Percentiles rank a stretch among this genome's conserved stretches.
phyloP scores from a whole-genome alignment of 179 eudicot species.

The Drosera spatulata region DNA sequence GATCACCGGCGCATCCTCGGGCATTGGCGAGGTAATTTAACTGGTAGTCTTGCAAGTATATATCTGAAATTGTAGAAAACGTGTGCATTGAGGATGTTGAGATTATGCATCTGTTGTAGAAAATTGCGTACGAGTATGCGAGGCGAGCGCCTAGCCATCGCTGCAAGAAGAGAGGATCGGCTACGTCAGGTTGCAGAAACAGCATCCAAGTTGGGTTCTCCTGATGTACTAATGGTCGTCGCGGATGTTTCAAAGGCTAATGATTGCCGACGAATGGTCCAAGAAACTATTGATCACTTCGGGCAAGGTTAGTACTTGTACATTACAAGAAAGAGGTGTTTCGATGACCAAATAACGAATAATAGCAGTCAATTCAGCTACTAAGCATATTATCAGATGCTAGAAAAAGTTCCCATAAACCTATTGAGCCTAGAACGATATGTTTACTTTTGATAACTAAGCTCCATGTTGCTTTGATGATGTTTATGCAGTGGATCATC shows the following conservation, averaged over 20 bases:
- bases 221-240: not conserved
- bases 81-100: no score
- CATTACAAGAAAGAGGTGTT: no score
- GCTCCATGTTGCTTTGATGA: no score
- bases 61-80: no score
- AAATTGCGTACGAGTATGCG: constrained; percentile 8
- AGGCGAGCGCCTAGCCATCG: not conserved
- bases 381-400: no score
- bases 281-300: constrained; percentile 4
- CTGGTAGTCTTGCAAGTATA: no score
- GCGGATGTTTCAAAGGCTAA: constrained; percentile 2
- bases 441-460: no score
- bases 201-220: constrained; percentile 1
- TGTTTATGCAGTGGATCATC: no score
- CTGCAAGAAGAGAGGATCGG: constrained; percentile 3
- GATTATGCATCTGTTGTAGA: not conserved
- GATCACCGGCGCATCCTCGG: constrained; percentile 10
- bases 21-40: constrained; percentile 6
- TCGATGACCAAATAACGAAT: no score
- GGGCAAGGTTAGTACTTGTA: not conserved
- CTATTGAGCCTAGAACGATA: no score
- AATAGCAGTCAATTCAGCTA: no score
- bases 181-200: constrained; percentile 6
- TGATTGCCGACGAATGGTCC: not conserved
- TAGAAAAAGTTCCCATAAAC: no score